Conservation (phyloP, 2,329 filamentous ascomycete species). For the Ambrosiella xylebori region DNA sequence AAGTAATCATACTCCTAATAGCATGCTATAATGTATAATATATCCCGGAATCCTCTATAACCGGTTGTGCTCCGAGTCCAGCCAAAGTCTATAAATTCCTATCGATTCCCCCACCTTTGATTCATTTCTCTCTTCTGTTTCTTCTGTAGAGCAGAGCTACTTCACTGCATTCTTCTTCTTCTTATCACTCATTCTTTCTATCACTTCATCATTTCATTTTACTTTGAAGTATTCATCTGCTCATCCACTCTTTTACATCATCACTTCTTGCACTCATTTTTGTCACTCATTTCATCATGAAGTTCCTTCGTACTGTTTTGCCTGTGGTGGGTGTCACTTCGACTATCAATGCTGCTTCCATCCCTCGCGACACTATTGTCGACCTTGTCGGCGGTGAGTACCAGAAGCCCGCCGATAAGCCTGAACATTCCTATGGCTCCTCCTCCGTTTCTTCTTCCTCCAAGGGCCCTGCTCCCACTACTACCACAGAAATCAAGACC, state of each 20-base stretch:
- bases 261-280: neutral
- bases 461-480: conserved; percentile 4
- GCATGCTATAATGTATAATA: neutral
- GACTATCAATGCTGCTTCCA: conserved; percentile 11
- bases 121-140: neutral
- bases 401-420: conserved; percentile 9
- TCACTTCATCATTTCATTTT: conserved; percentile 4
- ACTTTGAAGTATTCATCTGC: neutral
- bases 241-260: neutral
- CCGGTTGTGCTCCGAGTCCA: neutral
- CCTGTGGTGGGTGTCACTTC: conserved; percentile 13
- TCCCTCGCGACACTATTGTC: conserved; percentile 9
- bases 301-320: conserved; percentile 12
- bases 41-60: neutral
- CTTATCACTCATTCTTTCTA: conserved; percentile 5
- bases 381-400: conserved; percentile 7
- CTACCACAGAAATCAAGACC: conserved; percentile 9
- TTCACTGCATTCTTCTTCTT: conserved; percentile 4
- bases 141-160: conserved; percentile 6
- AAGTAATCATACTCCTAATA: neutral
- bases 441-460: neutral
- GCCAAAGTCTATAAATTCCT: conserved; percentile 4
- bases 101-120: neutral
- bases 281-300: conserved; percentile 9
- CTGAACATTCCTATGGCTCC: conserved; percentile 7